phyloP scores from a whole-genome alignment of 1,284 basidiomycete species.

The Pterula multifida region DNA sequence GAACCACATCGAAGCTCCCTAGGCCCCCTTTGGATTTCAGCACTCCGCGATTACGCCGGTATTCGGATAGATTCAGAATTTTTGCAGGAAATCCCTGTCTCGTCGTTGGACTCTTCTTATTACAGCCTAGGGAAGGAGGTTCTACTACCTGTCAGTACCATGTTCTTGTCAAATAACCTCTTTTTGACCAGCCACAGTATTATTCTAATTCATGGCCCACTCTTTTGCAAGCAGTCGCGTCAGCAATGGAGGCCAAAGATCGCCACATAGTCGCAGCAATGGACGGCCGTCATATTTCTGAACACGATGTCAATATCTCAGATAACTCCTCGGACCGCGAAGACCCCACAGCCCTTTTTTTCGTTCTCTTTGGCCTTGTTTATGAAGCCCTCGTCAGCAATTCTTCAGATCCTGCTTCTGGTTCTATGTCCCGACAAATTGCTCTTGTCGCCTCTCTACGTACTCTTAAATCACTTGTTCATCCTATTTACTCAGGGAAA shows the following conservation, averaged over 20 bases:
- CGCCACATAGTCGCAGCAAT: slow-evolving; percentile 67
- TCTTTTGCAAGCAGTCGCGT: slow-evolving; percentile 82
- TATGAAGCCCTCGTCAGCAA: slow-evolving; percentile 79
- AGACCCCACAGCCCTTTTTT: slow-evolving; percentile 79
- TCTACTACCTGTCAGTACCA: slow-evolving; percentile 63
- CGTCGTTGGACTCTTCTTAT: slow-evolving; percentile 72
- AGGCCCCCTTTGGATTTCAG: slow-evolving; percentile 80
- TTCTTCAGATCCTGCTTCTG: slow-evolving; percentile 40
- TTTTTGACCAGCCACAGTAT: slow-evolving; percentile 43
- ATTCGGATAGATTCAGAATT: slow-evolving; percentile 85
- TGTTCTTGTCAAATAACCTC: slow-evolving; percentile 3
- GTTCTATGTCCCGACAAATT: slow-evolving; percentile 26
- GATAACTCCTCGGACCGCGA: slow-evolving; percentile 27
- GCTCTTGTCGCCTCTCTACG: slow-evolving; percentile 65
- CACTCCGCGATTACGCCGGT: slow-evolving; percentile 85
- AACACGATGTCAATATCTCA: slow-evolving; percentile 12
- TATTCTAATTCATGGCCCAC: slow-evolving; percentile 77
- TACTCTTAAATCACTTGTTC: slow-evolving; percentile 69
- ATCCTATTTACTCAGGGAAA: slow-evolving; percentile 70
- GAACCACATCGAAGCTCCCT: slow-evolving; percentile 71
- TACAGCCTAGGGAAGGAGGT: slow-evolving; percentile 86
- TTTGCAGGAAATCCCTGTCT: slow-evolving; percentile 54
- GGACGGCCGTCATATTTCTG: slow-evolving; percentile 51
- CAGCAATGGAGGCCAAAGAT: slow-evolving; percentile 65
- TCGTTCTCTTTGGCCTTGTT: slow-evolving; percentile 83